Evolutionary conservation across 2,329 filamentous ascomycete genomes (phyloP).

Genomic region (Zasmidium cellare): DNA sequence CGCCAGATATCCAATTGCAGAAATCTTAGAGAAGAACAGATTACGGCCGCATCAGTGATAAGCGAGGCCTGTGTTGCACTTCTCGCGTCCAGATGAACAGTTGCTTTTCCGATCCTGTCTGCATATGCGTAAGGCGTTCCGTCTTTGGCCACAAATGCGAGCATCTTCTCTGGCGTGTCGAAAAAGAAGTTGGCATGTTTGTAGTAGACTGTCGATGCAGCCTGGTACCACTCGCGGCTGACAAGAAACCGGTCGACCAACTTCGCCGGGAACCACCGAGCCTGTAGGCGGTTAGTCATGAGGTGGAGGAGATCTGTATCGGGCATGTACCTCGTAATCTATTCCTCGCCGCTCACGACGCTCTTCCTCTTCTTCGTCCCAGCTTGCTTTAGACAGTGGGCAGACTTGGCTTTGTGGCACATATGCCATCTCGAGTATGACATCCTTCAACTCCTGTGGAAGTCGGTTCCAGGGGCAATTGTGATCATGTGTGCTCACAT

Average conservation of each 20-base stretch:
- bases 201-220: background rate
- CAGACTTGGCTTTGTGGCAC: background rate
- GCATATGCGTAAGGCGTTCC: background rate
- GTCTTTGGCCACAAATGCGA: background rate
- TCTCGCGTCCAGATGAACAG: background rate
- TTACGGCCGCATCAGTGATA: background rate
- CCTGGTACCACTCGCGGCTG: background rate
- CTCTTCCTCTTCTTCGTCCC: background rate
- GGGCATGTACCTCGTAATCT: background rate
- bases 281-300: background rate
- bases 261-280: background rate
- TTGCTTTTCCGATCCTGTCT: background rate
- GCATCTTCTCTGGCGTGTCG: background rate
- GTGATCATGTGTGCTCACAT: background rate
- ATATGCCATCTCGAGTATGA: background rate
- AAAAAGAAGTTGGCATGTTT: background rate
- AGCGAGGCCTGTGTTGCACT: background rate
- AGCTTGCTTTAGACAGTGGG: background rate
- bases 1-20: background rate
- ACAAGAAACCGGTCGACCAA: background rate
- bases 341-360: background rate
- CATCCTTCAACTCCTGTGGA: background rate
- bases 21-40: background rate
- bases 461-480: slow-evolving; percentile 1
- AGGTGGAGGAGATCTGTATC: too few relatives aligned